These are phyloP conservation scores for Cynara cardunculus DNA, from an alignment of 129 eudicot species.

Conservation along the genomic window DNA sequence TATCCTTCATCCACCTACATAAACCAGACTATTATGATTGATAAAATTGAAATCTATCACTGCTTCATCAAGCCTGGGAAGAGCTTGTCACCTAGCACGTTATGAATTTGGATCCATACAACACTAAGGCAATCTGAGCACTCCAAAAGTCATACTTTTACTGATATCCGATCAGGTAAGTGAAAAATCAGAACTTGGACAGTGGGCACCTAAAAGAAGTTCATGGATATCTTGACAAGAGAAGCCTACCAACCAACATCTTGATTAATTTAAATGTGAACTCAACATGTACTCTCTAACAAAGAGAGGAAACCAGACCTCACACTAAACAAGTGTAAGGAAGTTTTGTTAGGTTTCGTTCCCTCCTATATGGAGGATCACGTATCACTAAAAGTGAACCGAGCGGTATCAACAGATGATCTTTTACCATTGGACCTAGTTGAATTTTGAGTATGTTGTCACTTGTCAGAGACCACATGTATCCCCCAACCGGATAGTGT, in stretches of 20 bases:
- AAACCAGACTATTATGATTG: neutral
- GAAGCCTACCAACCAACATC: neutral
- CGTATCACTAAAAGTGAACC: neutral
- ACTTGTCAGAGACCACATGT: neutral
- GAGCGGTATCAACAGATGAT: neutral
- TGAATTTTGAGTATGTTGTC: neutral
- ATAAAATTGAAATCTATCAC: neutral
- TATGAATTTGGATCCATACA: neutral
- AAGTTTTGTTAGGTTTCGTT: neutral
- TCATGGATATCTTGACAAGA: neutral
- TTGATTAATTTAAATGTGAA: neutral
- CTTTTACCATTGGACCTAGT: neutral
- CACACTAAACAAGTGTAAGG: neutral
- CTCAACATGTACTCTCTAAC: neutral
- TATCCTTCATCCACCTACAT: neutral
- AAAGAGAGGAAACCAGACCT: neutral
- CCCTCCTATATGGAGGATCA: neutral
- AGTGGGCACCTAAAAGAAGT: neutral
- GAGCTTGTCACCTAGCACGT: neutral
- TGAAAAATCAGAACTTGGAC: neutral
- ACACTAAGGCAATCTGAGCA: neutral
- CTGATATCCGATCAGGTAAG: neutral
- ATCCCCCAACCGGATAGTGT: neutral
- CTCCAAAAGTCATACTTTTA: neutral
- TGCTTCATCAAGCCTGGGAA: slow-evolving; percentile 1